Conservation (phyloP, 164 flowering plant genomes). For the Houttuynia cordata region DNA sequence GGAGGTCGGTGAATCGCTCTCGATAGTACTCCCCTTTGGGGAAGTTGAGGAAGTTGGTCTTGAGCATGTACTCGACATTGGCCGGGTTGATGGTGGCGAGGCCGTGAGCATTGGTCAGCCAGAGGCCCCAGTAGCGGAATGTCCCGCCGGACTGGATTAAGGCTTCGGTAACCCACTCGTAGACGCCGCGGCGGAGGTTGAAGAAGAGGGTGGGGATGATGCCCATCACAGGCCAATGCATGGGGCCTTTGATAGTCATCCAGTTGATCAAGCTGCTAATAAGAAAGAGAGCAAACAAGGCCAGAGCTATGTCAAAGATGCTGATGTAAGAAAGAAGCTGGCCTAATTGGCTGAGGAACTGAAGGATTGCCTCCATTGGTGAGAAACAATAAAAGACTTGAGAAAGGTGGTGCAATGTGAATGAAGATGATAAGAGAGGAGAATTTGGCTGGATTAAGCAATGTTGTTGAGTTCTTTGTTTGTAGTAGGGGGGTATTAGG, state of each 20-base stretch:
- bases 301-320: slow-evolving; percentile 25
- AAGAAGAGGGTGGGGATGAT: slow-evolving; percentile 36
- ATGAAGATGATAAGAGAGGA: no score
- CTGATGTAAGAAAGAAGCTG: slow-evolving; percentile 5
- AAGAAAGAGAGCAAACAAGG: slow-evolving; percentile 34
- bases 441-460: no score
- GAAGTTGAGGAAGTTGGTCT: slow-evolving; percentile 59
- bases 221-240: slow-evolving; percentile 63
- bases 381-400: no score
- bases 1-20: slow-evolving; percentile 48
- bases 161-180: slow-evolving; percentile 32
- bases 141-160: slow-evolving; percentile 32
- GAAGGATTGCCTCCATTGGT: not conserved
- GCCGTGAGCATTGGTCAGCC: slow-evolving; percentile 33
- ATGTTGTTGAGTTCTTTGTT: no score
- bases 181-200: slow-evolving; percentile 15
- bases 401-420: no score
- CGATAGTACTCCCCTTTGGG: slow-evolving; percentile 61
- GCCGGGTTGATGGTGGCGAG: slow-evolving; percentile 43
- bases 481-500: no score
- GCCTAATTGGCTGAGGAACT: not conserved
- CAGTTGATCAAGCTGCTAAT: slow-evolving; percentile 26
- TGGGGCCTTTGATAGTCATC: slow-evolving; percentile 43
- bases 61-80: slow-evolving; percentile 62
- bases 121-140: slow-evolving; percentile 34